Percentiles rank a stretch among this genome's conserved stretches.
These are phyloP conservation scores for Globisporangium radiosum DNA, from an alignment of 352 stramenopile genomes.

Conservation along the genomic window DNA sequence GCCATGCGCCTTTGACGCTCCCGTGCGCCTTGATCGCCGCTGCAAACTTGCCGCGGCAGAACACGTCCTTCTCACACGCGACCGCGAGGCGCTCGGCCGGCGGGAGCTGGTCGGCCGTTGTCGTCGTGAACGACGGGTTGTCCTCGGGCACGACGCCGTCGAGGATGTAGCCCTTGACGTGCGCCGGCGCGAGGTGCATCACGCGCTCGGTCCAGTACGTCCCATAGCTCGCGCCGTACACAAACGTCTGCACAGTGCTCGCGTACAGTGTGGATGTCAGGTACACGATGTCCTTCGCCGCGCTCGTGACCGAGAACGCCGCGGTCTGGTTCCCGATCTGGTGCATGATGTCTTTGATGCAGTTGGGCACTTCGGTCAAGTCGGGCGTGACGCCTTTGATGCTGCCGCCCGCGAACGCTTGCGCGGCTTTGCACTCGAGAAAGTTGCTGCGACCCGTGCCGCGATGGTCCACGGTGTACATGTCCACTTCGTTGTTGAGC, in stretches of 20 bases:
- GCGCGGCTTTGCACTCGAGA: conserved; percentile 32
- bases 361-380: conserved; percentile 21
- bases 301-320: conserved; percentile 37
- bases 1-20: conserved; percentile 4
- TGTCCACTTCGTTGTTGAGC: conserved; percentile 12
- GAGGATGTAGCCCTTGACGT: conserved; percentile 26
- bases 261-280: conserved; percentile 17
- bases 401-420: conserved; percentile 19
- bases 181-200: conserved; percentile 23
- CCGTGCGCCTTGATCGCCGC: conserved; percentile 7
- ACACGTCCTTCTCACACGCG: conserved; percentile 6
- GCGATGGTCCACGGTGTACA: conserved; percentile 56
- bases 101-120: conserved; percentile 1
- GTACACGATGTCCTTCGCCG: conserved; percentile 23
- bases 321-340: conserved; percentile 29
- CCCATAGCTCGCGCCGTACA: conserved; percentile 30
- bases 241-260: conserved; percentile 15
- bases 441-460: conserved; percentile 36
- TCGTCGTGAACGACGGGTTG: conserved; percentile 8
- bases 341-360: conserved; percentile 25
- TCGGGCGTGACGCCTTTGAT: conserved; percentile 14
- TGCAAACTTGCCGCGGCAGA: conserved; percentile 9
- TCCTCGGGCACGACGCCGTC: conserved; percentile 17
- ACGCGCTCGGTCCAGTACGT: conserved; percentile 21
- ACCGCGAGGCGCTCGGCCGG: conserved; percentile 2